Evolutionary conservation across 2,329 filamentous ascomycete species (phyloP), one percentile per base, ranked within the genome.

Genomic region (Nemania abortiva): DNA sequence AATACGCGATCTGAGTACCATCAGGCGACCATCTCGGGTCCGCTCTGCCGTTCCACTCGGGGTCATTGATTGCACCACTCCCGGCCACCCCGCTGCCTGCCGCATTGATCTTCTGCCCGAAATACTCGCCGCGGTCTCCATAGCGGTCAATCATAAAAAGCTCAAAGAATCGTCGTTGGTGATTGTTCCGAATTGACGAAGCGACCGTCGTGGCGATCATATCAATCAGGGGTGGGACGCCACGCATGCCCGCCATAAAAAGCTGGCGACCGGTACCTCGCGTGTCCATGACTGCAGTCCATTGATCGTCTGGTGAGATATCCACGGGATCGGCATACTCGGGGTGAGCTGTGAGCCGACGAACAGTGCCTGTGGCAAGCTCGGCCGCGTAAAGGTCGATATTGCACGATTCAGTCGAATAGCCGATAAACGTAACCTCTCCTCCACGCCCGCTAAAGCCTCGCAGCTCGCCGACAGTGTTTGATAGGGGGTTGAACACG

Each of bases 31-130:
- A 84, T 1, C 73, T 75, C 1, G 83, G 84, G 70, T 86, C 84
- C 1, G 84, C 84, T 13, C 77, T 74, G 3, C 77, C 84, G 71
- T 86, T 86, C 84, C 84, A 86, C 29, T 84, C 78, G 0, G 83
- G 81, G 62, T 85, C 83, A 62, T 83, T 81, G n/a, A 82, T 69
- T 55, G 74, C 79, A 1, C 81, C 82, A 31, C 70, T 79, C 5
- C 76, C 77, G 22, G 61, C 52, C 4, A 49, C 22, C 20, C 52
- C 53, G 18, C 80, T 75, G 1, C 80, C 81, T 1, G 69, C 82
- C 0, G 73, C 78, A 52, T 85, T 85, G 63, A 85, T 70, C 63
- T 77, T 77, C 70, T 84, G 83, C 2, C 84, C 84, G 64, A 78
- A 83, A 70, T 85, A 86, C 0, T 73, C 62, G 1, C 77, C 82